Conservation (phyloP, 371 early-diverging fungal species). For the Saksenaea vasiformis region DNA sequence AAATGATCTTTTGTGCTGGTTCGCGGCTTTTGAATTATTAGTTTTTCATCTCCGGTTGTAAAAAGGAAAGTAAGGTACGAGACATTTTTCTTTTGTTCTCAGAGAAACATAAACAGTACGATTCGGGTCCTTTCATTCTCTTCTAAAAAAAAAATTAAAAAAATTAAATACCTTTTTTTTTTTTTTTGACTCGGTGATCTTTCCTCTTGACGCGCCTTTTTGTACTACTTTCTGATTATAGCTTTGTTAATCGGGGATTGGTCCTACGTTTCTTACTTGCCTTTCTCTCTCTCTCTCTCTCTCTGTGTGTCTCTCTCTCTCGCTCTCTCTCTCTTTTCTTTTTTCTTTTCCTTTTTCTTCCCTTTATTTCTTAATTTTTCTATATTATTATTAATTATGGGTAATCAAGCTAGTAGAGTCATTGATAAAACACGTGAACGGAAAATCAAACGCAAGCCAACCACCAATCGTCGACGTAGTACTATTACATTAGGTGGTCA, state of each 20-base stretch:
- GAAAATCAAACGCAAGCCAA: conserved; percentile 22
- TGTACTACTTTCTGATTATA: conserved; percentile 6
- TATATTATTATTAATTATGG: conserved; percentile 26
- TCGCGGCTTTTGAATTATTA: too few species aligned
- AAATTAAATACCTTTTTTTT: not conserved
- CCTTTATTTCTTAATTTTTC: conserved; percentile 3
- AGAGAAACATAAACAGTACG: not conserved
- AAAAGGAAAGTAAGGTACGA: not conserved
- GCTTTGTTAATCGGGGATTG: conserved; percentile 1
- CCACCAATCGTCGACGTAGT: conserved; percentile 32
- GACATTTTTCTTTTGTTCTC: not conserved
- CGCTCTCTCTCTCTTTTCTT: conserved; percentile 5
- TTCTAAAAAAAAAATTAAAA: not conserved
- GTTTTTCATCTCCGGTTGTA: not conserved
- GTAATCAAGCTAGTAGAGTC: conserved; percentile 48
- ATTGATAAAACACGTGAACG: conserved; percentile 35
- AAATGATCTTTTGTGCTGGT: too few species aligned
- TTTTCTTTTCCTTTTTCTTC: conserved; percentile 11
- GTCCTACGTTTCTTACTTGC: not conserved
- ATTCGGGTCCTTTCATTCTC: not conserved
- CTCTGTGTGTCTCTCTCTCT: conserved; percentile 1
- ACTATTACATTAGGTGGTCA: conserved; percentile 33
- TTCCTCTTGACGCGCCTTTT: not conserved
- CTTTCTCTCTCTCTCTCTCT: conserved; percentile 2
- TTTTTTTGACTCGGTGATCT: not conserved